These are phyloP conservation scores for Sungouiozyma intestinalis DNA, from an alignment of 805 yeast species.

Conservation along the genomic window DNA sequence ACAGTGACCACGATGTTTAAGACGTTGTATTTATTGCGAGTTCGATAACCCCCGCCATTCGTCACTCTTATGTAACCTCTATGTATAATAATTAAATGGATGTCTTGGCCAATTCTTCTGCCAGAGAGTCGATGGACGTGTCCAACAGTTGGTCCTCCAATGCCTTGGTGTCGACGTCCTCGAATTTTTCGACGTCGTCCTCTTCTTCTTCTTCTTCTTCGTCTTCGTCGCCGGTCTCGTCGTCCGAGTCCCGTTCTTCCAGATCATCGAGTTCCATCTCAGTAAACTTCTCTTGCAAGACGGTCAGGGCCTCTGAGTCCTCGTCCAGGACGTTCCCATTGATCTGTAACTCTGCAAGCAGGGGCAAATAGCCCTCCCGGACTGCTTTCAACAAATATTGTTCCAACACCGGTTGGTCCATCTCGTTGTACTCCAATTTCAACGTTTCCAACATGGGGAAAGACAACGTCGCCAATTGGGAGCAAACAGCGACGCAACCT, in stretches of 20 bases:
- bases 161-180: conserved; percentile 38
- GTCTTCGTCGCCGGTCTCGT: conserved; percentile 34
- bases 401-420: conserved; percentile 55
- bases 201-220: conserved; percentile 32
- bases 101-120: conserved; percentile 48
- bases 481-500: conserved; percentile 54
- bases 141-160: conserved; percentile 37
- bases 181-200: conserved; percentile 32
- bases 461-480: conserved; percentile 36
- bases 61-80: not conserved
- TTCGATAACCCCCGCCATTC: not conserved
- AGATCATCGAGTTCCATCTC: conserved; percentile 90
- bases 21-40: not conserved
- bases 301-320: conserved; percentile 61
- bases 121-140: conserved; percentile 33
- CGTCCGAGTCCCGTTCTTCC: conserved; percentile 66
- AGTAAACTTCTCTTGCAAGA: conserved; percentile 55
- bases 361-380: conserved; percentile 45
- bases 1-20: not conserved
- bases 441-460: conserved; percentile 41
- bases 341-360: conserved; percentile 60
- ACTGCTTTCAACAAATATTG: conserved; percentile 39
- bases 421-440: conserved; percentile 82
- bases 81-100: conserved; percentile 26
- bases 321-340: conserved; percentile 93